Conservation (phyloP, 2,329 filamentous ascomycete species). For the Talaromyces marneffei region DNA sequence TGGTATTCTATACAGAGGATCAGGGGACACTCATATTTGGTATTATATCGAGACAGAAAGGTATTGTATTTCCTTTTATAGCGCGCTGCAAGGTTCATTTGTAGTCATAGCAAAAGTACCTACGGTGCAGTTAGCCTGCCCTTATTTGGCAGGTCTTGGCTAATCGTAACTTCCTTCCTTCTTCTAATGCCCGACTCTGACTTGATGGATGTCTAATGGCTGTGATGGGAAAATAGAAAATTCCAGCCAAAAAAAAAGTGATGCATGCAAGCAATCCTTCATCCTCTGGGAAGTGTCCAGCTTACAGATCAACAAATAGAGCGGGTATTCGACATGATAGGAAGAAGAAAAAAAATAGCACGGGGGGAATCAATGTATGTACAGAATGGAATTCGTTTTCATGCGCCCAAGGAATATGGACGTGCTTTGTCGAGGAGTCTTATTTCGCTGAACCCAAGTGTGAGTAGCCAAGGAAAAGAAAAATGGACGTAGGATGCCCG, state of each 20-base stretch:
- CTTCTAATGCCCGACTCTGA: background rate
- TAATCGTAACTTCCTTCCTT: background rate
- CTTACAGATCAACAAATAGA: background rate
- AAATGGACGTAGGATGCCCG: too few relatives aligned
- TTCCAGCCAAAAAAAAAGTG: background rate
- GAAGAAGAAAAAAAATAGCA: background rate
- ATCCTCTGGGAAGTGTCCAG: background rate
- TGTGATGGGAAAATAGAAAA: background rate
- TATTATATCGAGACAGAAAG: too few relatives aligned
- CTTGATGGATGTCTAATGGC: background rate
- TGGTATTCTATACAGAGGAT: too few relatives aligned
- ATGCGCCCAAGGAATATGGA: background rate
- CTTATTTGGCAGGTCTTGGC: too few relatives aligned
- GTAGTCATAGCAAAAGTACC: too few relatives aligned
- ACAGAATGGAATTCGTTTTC: background rate
- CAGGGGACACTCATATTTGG: too few relatives aligned
- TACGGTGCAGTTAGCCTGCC: too few relatives aligned
- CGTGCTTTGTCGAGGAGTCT: too few relatives aligned
- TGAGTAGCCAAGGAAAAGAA: too few relatives aligned
- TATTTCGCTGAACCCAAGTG: too few relatives aligned
- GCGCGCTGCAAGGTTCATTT: too few relatives aligned
- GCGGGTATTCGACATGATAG: constrained; percentile 8
- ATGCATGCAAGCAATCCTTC: constrained; percentile 1
- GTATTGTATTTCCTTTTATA: too few relatives aligned
- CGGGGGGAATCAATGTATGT: constrained; percentile 7